Percentiles rank a stretch among this genome's conserved stretches.
Evolutionary conservation across 2,329 filamentous ascomycete genomes (phyloP).

Genomic region (Sclerotinia trifoliorum): DNA sequence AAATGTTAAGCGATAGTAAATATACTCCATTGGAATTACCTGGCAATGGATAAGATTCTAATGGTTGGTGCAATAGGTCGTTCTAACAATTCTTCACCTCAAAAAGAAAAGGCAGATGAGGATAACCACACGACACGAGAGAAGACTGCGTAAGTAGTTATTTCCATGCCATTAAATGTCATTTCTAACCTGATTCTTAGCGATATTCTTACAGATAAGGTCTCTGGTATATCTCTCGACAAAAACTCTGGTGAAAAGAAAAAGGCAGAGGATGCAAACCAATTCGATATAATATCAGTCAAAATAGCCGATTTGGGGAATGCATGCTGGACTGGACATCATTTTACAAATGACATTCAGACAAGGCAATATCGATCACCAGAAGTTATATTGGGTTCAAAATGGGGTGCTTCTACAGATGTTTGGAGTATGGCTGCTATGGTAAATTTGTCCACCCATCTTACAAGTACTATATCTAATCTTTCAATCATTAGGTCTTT

Average conservation of each 20-base stretch:
- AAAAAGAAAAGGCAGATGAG: constrained; percentile 48
- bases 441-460: constrained; percentile 57
- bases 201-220: constrained; percentile 86
- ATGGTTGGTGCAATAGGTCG: constrained; percentile 55
- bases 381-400: constrained; percentile 92
- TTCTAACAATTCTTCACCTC: constrained; percentile 48
- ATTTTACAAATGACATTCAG: constrained; percentile 99
- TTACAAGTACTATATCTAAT: constrained; percentile 1
- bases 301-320: constrained; percentile 99
- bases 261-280: constrained; percentile 53
- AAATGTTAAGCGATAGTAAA: constrained; percentile 78
- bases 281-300: constrained; percentile 71
- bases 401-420: constrained; percentile 99
- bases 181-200: constrained; percentile 46
- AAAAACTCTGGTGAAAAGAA: constrained; percentile 66
- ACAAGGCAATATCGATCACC: constrained; percentile 96
- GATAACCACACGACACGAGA: constrained; percentile 81
- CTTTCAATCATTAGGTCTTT: constrained; percentile 66
- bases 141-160: constrained; percentile 78
- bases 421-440: constrained; percentile 99
- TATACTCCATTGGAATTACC: constrained; percentile 42
- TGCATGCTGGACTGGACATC: constrained; percentile 97
- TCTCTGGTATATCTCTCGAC: constrained; percentile 91
- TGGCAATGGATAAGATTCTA: constrained; percentile 45
- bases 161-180: constrained; percentile 5